A percentile compares a stretch with the other conserved stretches of the same genome.
These are phyloP conservation scores for Dillenia suffruticosa DNA, from an alignment of 164 flowering plant genomes.

Conservation along the genomic window DNA sequence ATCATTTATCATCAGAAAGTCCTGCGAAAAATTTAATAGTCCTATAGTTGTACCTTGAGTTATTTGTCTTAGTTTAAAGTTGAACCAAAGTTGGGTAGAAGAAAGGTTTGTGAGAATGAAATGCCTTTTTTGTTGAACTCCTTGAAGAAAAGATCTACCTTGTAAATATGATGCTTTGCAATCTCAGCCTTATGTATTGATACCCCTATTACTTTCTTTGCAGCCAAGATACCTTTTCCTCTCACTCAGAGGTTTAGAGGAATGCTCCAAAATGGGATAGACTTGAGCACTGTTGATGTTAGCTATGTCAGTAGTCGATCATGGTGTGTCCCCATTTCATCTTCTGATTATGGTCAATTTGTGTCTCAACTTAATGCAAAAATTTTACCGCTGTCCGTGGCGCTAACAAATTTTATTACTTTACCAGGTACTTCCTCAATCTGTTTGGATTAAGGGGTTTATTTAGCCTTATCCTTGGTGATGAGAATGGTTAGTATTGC, in stretches of 20 bases:
- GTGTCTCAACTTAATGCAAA: not conserved
- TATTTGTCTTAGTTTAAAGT: too few species aligned
- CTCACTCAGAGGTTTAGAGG: conserved; percentile 96
- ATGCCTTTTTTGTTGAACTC: too few species aligned
- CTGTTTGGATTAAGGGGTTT: conserved; percentile 93
- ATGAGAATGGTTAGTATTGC: conserved; percentile 79
- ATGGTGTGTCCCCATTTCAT: conserved; percentile 46
- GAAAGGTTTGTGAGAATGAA: too few species aligned
- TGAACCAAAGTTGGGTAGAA: too few species aligned
- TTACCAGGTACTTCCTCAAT: conserved; percentile 90
- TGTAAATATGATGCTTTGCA: too few species aligned
- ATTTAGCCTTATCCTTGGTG: conserved; percentile 95
- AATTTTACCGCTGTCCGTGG: not conserved
- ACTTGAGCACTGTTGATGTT: conserved; percentile 96
- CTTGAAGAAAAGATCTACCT: too few species aligned
- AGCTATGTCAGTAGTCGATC: conserved; percentile 99
- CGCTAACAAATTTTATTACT: not conserved
- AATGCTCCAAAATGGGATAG: conserved; percentile 98
- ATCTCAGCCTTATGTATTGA: too few species aligned
- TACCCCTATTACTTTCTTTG: not conserved
- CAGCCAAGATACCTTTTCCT: conserved; percentile 99
- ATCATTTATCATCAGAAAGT: too few species aligned
- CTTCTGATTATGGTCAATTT: conserved; percentile 3
- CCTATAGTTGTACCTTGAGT: too few species aligned
- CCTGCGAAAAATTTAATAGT: too few species aligned